A percentile compares a stretch with the other conserved stretches of the same genome.
Conservation (phyloP, 2,329 filamentous ascomycete species). For the Leptographium wingfieldii region DNA sequence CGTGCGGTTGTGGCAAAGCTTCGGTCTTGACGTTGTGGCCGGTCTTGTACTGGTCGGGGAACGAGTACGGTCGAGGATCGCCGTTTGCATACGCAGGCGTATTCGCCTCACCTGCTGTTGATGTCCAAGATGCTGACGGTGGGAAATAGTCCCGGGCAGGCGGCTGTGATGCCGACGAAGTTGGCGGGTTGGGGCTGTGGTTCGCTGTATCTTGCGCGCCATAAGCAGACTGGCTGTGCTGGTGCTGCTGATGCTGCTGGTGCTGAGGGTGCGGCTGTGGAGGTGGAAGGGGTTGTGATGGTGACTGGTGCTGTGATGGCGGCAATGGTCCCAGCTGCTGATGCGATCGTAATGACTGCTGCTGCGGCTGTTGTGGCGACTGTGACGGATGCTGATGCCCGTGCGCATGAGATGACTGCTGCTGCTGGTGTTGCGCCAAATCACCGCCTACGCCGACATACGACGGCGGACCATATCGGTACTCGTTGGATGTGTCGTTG, state of each 20-base stretch:
- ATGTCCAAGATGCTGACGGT: slow-evolving; percentile 37
- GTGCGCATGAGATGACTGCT: neutral
- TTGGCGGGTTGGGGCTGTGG: slow-evolving; percentile 9
- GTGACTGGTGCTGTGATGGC: slow-evolving; percentile 8
- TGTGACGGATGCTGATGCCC: neutral
- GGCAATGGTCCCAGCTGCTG: neutral
- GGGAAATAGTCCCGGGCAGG: slow-evolving; percentile 41
- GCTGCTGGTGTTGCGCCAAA: slow-evolving; percentile 21
- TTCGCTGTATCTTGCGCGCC: slow-evolving; percentile 5
- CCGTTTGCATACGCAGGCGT: slow-evolving; percentile 31
- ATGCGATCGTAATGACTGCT: slow-evolving; percentile 6
- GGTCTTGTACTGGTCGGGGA: slow-evolving; percentile 35
- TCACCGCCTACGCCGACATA: slow-evolving; percentile 25
- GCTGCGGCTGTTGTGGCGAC: neutral
- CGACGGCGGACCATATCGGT: slow-evolving; percentile 40
- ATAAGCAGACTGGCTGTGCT: slow-evolving; percentile 7
- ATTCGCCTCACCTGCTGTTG: slow-evolving; percentile 33
- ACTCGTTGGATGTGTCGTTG: slow-evolving; percentile 39
- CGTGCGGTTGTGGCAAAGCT: slow-evolving; percentile 24
- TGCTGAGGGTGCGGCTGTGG: slow-evolving; percentile 6
- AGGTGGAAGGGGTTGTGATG: slow-evolving; percentile 7
- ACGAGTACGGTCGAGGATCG: slow-evolving; percentile 34
- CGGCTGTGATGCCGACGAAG: slow-evolving; percentile 13
- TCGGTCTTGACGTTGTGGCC: slow-evolving; percentile 21
- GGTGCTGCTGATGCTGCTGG: slow-evolving; percentile 3